Conservation (phyloP, 805 yeast genomes). For the Torulaspora quercuum region DNA sequence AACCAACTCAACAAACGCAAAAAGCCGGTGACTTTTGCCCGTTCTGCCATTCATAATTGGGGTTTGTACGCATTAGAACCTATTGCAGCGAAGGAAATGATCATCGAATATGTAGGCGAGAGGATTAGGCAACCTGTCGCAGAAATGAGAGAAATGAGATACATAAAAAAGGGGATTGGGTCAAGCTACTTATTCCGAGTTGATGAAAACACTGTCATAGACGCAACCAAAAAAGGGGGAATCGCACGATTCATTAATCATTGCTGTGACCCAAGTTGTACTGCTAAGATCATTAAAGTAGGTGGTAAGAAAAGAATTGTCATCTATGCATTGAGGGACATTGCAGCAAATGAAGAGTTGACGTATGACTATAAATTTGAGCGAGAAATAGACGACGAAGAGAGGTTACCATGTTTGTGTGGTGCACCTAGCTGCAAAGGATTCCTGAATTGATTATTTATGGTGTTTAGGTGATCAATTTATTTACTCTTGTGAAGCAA, state of each 20-base stretch:
- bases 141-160: conserved; percentile 83
- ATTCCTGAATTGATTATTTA: conserved; percentile 55
- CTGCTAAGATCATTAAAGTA: conserved; percentile 92
- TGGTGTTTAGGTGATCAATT: too few species aligned
- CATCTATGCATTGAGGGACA: conserved; percentile 85
- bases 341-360: conserved; percentile 83
- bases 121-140: conserved; percentile 90
- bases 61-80: conserved; percentile 95
- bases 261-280: conserved; percentile 96
- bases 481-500: too few species aligned
- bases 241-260: conserved; percentile 96
- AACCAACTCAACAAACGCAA: conserved; percentile 86
- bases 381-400: conserved; percentile 82
- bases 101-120: conserved; percentile 96
- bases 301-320: conserved; percentile 93
- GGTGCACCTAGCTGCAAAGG: conserved; percentile 96
- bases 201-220: conserved; percentile 91
- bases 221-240: conserved; percentile 96
- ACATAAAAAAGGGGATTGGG: conserved; percentile 88
- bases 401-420: conserved; percentile 85
- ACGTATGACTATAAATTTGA: conserved; percentile 97
- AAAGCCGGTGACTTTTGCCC: conserved; percentile 93
- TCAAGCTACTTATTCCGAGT: conserved; percentile 89
- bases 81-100: conserved; percentile 94
- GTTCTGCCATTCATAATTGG: conserved; percentile 98